Base-by-base conservation (phyloP, 1,139 yeast genomes). In the Geotrichum aggregatum region DNA sequence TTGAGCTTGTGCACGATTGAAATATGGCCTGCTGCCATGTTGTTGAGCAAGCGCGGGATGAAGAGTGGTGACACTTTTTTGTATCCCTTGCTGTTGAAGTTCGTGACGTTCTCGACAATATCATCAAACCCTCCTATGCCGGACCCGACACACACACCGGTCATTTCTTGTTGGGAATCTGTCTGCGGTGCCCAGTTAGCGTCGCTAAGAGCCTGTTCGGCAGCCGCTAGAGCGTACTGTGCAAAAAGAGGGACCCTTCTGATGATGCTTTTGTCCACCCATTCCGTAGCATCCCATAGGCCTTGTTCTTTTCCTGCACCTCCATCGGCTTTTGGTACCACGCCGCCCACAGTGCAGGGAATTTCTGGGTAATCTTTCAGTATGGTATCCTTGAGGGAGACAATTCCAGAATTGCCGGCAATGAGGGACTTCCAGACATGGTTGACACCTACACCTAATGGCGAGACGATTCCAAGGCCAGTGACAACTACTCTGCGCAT, bases 1-100 rank as follows among this genome's bases (percentile, higher is more conserved):
- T 77, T 73, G 33, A 88, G 70, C 2, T 86, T 84, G 63, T 82
- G 79, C 59, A 79, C 77, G 54, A 92, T 91, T 3, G 96, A 84
- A 3, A 92, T 79, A 59, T 89, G 84, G 1, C 98, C 98, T 0
- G 92, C 89, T 0, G 96, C 96, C 98, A 94, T 94, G 67, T 92
- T 94, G 48, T 87, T 80, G 49, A 94, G 73, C 45, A 91, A 71
- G 59, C 79, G 82, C 0, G 98, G 98, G 11, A 94, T 82, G 66
- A 91, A 86, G 53, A 89, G 68, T 1, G 98, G 98, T 49, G 87
- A 86, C 1, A 89, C 82, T 60, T 80, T 82, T 53, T 83, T 78
- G 63, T 84, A 85, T 0, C 95, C 95, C 21, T 71, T 65, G 3
- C 62, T 59, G 22, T 69, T 63, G 58, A 79, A 83, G 3, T 70